Evolutionary conservation across 805 yeast genomes (phyloP).

Genomic region (Candida orba): DNA sequence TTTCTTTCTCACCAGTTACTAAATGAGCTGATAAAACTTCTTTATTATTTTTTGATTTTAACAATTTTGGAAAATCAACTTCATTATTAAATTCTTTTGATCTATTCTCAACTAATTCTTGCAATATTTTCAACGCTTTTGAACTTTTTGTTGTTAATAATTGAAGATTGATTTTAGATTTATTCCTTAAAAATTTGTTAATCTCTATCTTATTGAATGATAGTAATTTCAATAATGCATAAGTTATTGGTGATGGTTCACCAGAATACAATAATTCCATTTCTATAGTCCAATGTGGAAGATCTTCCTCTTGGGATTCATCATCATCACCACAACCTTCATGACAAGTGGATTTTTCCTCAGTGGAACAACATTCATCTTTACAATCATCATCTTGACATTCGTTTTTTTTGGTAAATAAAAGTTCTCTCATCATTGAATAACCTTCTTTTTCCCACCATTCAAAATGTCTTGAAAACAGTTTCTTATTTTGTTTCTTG

Average conservation of each 20-base stretch:
- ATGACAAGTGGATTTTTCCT: background rate
- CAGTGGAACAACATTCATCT: constrained; percentile 13
- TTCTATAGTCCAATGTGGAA: constrained; percentile 39
- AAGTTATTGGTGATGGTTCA: constrained; percentile 36
- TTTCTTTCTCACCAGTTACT: constrained; percentile 12
- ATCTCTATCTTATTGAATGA: constrained; percentile 25
- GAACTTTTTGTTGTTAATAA: constrained; percentile 13
- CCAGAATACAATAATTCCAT: constrained; percentile 36
- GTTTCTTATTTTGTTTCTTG: constrained; percentile 25
- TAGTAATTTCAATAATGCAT: constrained; percentile 33
- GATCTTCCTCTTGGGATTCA: constrained; percentile 13
- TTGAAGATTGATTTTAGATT: constrained; percentile 11
- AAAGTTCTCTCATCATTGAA: constrained; percentile 20
- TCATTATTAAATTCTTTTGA: constrained; percentile 9
- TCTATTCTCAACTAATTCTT: constrained; percentile 15
- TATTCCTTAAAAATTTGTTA: constrained; percentile 19
- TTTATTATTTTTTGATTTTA: constrained; percentile 12
- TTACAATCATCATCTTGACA: constrained; percentile 15
- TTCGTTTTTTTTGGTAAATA: constrained; percentile 11
- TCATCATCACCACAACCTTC: background rate
- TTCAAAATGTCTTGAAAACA: constrained; percentile 31
- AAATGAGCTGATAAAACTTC: constrained; percentile 14
- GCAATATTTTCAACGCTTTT: constrained; percentile 16
- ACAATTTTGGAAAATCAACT: constrained; percentile 6
- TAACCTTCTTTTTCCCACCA: constrained; percentile 47